A percentile compares a stretch with the other conserved stretches of the same genome.
Evolutionary conservation across 1,139 yeast species (phyloP).

Genomic region (Hansenula sp.): DNA sequence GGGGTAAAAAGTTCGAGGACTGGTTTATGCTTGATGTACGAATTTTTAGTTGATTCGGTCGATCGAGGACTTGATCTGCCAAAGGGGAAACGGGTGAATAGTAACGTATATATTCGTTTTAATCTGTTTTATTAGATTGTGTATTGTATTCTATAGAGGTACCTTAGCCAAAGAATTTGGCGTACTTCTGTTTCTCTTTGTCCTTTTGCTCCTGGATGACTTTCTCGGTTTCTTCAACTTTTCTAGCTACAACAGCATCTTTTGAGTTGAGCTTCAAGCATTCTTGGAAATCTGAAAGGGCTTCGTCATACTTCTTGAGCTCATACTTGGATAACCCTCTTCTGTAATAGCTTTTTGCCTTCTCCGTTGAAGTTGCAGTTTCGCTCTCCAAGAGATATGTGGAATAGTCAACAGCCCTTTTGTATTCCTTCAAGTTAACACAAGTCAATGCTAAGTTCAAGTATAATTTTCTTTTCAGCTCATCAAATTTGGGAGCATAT

Average conservation of each 20-base stretch:
- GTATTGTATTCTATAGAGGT: too few species aligned
- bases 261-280: constrained; percentile 44
- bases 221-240: constrained; percentile 36
- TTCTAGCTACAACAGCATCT: constrained; percentile 46
- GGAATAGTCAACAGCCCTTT: constrained; percentile 46
- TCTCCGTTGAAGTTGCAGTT: constrained; percentile 34
- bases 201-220: constrained; percentile 38
- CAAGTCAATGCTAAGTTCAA: constrained; percentile 54
- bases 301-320: constrained; percentile 43
- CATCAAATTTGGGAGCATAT: constrained; percentile 43
- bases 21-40: too few species aligned
- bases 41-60: too few species aligned
- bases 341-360: constrained; percentile 61
- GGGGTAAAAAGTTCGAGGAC: neutral
- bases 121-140: too few species aligned
- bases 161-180: constrained; percentile 45
- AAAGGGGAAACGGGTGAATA: neutral
- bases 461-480: constrained; percentile 56
- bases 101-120: neutral
- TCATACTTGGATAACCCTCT: constrained; percentile 46
- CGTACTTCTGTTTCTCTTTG: constrained; percentile 47
- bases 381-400: constrained; percentile 51
- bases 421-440: constrained; percentile 42
- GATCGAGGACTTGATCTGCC: neutral
- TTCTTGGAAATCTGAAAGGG: constrained; percentile 39